These are phyloP conservation scores for Mimosa pudica DNA, from an alignment of 306 rosid species.

Conservation along the genomic window DNA sequence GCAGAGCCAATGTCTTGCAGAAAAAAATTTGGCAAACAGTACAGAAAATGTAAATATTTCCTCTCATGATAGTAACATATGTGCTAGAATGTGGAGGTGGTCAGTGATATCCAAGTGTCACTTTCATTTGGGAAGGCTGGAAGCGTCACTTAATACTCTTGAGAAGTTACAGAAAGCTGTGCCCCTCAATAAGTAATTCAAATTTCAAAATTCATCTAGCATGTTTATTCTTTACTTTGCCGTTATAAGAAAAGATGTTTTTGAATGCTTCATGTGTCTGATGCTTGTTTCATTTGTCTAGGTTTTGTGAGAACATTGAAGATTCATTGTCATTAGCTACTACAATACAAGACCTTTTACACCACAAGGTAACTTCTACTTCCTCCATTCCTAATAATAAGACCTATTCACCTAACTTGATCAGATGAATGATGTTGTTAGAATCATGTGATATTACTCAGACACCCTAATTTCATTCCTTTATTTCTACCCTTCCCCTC, in stretches of 20 bases:
- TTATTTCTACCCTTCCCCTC: no score
- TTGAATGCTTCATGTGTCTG: constrained; percentile 37
- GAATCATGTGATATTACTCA: no score
- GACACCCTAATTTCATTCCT: no score
- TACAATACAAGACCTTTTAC: constrained; percentile 64
- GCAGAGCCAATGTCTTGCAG: constrained; percentile 71
- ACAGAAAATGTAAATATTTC: constrained; percentile 38
- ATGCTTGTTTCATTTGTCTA: constrained; percentile 41
- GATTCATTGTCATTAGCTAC: constrained; percentile 51
- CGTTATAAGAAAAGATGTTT: constrained; percentile 29
- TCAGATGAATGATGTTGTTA: no score
- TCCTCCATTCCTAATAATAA: no score
- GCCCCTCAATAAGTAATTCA: constrained; percentile 55
- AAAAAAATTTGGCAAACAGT: constrained; percentile 56
- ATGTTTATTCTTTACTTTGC: constrained; percentile 33
- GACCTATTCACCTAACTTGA: no score
- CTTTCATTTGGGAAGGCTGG: constrained; percentile 85
- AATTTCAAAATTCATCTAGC: constrained; percentile 26
- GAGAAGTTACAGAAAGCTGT: constrained; percentile 64
- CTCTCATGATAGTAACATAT: constrained; percentile 37
- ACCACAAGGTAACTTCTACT: constrained; percentile 59
- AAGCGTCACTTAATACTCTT: constrained; percentile 72
- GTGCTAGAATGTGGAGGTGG: constrained; percentile 79
- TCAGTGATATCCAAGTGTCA: constrained; percentile 77
- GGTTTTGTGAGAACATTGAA: constrained; percentile 55